These are phyloP conservation scores for Ganoderma resinaceum DNA, from an alignment of 1,284 basidiomycete genomes.

Conservation along the genomic window DNA sequence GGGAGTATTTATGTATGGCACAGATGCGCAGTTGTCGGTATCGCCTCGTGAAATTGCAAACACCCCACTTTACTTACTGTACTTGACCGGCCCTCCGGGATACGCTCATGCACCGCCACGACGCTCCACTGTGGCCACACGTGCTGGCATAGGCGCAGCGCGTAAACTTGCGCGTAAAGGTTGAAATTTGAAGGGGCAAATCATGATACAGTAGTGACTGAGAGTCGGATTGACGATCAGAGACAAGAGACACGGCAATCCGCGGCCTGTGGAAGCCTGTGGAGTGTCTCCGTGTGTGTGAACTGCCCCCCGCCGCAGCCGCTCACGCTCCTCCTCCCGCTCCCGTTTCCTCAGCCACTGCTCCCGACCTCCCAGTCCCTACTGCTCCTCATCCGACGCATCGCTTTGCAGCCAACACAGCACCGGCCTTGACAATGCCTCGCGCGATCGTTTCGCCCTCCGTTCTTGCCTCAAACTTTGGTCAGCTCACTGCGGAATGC, in stretches of 20 bases:
- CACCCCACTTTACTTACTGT: neutral
- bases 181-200: no score
- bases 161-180: no score
- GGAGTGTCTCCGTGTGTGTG: no score
- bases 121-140: neutral
- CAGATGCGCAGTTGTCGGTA: neutral
- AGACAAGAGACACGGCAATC: neutral
- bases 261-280: neutral
- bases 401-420: neutral
- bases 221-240: neutral
- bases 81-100: no score
- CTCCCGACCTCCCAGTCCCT: neutral
- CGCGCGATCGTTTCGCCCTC: conserved; percentile 90
- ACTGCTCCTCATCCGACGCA: no score
- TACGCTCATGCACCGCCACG: neutral
- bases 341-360: no score
- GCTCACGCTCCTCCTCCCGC: neutral
- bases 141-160: neutral
- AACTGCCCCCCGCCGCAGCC: neutral
- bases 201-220: neutral
- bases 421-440: conserved; percentile 61
- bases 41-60: neutral
- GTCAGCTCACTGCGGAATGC: conserved; percentile 90
- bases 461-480: conserved; percentile 94
- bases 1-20: conserved; percentile 11